Evolutionary conservation across 805 yeast genomes (phyloP), one percentile per base, ranked within the genome.

Genomic region (Metschnikowia peoriensis): DNA sequence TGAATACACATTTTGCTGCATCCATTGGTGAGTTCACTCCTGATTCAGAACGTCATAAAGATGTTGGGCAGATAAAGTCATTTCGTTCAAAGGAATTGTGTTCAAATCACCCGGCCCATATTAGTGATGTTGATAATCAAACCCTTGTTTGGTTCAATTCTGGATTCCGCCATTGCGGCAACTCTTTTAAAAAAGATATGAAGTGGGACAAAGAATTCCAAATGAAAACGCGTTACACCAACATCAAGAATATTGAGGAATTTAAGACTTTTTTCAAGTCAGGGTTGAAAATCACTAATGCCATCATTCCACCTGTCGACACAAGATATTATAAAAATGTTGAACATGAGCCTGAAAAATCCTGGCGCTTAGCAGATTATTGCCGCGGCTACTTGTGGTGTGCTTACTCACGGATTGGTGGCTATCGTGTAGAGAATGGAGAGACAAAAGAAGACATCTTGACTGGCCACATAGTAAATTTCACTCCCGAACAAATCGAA

Each of bases 91-190:
- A 69, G 46, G 84, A 81, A 66, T 55, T 83, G 27, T 83, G 88
- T 61, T 75, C 85, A 1, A 81, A 83, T 37, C 87, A 83, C 61
- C 87, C 87, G 0, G 85, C 82, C 1, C 88, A 83, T 65, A 64
- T 83, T 9, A 67, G 72, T 22, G 84, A 80, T 48, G 68, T 69
- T 17, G 84, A 80, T 62, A 67, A 75, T 46, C 72, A 70, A 37
- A 72, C 80, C 0, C 63, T 83, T 44, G 60, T 84, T 4, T 86
- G 91, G 90, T 74, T 85, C 44, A 86, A 86, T 60, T 86, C 89
- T 15, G 93, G 93, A 0, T 76, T 85, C 63, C 71, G 76, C 46
- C 79, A 75, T 47, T 86, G 91, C 66, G 73, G 73, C 2, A 65
- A 70, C 64, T 16, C 68, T 58, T 47, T 52, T n/a, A 55, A 55